Percentiles rank a stretch among this genome's conserved stretches.
These are phyloP conservation scores for Termitomyces sp. DNA, from an alignment of 768 basidiomycete genomes.

Conservation along the genomic window DNA sequence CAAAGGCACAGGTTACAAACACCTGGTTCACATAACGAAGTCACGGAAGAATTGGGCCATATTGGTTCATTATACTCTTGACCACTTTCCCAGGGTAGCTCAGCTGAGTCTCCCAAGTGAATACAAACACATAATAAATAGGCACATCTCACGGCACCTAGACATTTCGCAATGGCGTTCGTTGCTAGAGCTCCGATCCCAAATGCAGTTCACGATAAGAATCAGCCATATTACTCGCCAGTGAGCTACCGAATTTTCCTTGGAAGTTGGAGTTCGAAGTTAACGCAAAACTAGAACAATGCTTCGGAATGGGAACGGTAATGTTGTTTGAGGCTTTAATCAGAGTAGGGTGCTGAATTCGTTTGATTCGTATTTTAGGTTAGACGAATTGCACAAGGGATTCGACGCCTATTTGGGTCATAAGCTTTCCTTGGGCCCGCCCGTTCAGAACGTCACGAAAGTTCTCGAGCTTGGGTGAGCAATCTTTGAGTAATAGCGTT, in stretches of 20 bases:
- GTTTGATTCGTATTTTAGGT: not conserved
- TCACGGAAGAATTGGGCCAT: not conserved
- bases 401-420: constrained; percentile 1
- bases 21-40: not conserved
- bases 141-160: not conserved
- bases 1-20: no score
- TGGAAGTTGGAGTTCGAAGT: not conserved
- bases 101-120: not conserved
- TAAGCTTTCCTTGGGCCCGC: not conserved
- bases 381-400: constrained; percentile 6
- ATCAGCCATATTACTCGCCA: not conserved
- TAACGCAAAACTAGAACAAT: not conserved
- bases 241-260: not conserved
- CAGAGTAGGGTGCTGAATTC: not conserved
- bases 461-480: constrained; percentile 6
- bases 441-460: not conserved
- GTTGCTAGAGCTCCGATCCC: not conserved
- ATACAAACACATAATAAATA: not conserved
- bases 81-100: not conserved
- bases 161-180: not conserved
- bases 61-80: not conserved
- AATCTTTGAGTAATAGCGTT: no score
- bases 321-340: not conserved
- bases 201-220: not conserved
- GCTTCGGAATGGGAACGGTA: not conserved